Evolutionary conservation across 495 filamentous ascomycete genomes (phyloP), one percentile per base, ranked within the genome.

Genomic region (Aspergillus sclerotioniger): DNA sequence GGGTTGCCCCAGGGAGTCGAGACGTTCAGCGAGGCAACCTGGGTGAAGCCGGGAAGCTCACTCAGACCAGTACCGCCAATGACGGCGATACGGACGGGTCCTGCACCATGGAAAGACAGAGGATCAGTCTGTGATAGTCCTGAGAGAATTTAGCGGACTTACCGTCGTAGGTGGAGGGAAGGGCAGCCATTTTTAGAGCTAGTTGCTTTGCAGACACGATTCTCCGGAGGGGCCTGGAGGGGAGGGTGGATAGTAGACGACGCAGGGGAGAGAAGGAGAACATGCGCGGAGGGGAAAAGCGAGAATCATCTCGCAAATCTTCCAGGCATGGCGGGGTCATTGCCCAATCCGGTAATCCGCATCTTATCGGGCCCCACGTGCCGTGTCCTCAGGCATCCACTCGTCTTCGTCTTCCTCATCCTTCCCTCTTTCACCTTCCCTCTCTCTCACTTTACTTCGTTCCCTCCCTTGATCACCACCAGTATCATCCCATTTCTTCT

Each of bases 11-110:
- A 98, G n/a, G 94, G 94, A 2, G 94, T 98, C 10, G 73, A 63
- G 54, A 86, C 71, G 52, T 80, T 80, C 58, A 98, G 72, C 16
- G 78, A 81, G 16, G 93, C 92, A 60, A 95, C 84, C 64, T 91
- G 90, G 17, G 80, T 84, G 81, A 94, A 97, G 76, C 81, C 79
- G 68, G 84, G 72, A 59, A 91, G 82, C 62, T 84, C 76, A 63
- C 82, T 78, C 53, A 98, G 87, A 52, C 94, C 94, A 41, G 94
- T 98, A 63, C 94, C 95, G 69, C 94, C 95, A 57, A 98, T 98
- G 58, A 98, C 91, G 74, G 90, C 94, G 71, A 98, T 96, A 64
- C 80, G 84, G 72, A 98, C 86, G 52, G 88, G 83, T 46, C 82
- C 91, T 94, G 29, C 20, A 25, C 25, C 25, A 25, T 25, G 25